A percentile compares a stretch with the other conserved stretches of the same genome.
Conservation (phyloP, 768 basidiomycete species). For the Leucocoprinus birnbaumii region DNA sequence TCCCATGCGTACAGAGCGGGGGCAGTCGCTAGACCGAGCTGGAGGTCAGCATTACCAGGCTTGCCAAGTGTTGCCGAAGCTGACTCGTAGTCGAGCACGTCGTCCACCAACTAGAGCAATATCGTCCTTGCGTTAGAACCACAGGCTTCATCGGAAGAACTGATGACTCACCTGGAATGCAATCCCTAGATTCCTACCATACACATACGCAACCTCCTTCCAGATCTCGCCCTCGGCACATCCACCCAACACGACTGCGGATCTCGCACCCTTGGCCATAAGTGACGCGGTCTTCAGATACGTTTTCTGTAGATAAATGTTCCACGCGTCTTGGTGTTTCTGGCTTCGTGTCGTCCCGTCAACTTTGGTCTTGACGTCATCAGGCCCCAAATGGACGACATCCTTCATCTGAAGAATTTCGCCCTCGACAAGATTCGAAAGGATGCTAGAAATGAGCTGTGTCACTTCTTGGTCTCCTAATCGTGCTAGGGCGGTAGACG, state of each 20-base stretch:
- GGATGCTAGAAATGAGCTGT: constrained; percentile 82
- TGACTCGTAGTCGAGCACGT: constrained; percentile 90
- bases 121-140: neutral
- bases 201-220: constrained; percentile 96
- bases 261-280: constrained; percentile 89
- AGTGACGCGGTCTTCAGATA: constrained; percentile 92
- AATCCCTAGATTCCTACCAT: constrained; percentile 89
- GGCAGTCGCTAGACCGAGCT: constrained; percentile 85
- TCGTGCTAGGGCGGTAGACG: constrained; percentile 76
- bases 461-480: constrained; percentile 84
- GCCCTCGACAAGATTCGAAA: constrained; percentile 90
- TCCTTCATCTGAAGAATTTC: constrained; percentile 85
- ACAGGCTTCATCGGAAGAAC: neutral
- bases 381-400: constrained; percentile 37
- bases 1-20: constrained; percentile 96
- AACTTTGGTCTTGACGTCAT: constrained; percentile 14
- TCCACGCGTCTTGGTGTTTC: constrained; percentile 52
- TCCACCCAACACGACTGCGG: constrained; percentile 87
- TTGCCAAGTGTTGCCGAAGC: constrained; percentile 79
- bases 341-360: constrained; percentile 19
- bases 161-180: constrained; percentile 81
- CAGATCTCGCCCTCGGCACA: constrained; percentile 78
- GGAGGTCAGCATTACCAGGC: constrained; percentile 84
- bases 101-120: constrained; percentile 79
- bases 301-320: constrained; percentile 86